Conservation (phyloP, 1,139 yeast species). For the Kurtzmaniella quercitrusa region DNA sequence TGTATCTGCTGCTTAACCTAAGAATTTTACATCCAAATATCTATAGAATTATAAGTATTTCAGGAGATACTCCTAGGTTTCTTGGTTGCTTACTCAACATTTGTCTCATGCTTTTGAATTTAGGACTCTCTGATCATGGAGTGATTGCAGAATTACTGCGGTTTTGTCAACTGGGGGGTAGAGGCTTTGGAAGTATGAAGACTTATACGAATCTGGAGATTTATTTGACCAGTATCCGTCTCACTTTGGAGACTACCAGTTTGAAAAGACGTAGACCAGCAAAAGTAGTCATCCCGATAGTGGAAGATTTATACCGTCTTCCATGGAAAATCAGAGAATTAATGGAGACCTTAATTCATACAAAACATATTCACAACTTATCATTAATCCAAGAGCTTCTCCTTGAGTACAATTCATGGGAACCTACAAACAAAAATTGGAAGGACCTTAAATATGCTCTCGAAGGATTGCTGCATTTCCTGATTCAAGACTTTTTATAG, state of each 20-base stretch:
- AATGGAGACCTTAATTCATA: conserved; percentile 29
- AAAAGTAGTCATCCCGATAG: not conserved
- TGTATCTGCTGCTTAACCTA: conserved; percentile 41
- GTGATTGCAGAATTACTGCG: conserved; percentile 30
- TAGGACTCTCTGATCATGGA: conserved; percentile 34
- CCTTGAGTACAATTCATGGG: conserved; percentile 35
- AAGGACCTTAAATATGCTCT: conserved; percentile 39
- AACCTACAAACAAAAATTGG: conserved; percentile 31
- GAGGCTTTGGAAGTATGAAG: conserved; percentile 19
- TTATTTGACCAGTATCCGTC: conserved; percentile 28
- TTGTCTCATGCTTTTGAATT: conserved; percentile 30
- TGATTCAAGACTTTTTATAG: conserved; percentile 26
- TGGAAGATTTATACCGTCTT: conserved; percentile 19
- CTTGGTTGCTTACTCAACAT: conserved; percentile 29
- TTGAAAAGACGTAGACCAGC: conserved; percentile 11
- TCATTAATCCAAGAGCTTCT: conserved; percentile 28
- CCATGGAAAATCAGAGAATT: conserved; percentile 41
- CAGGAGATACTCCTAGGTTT: conserved; percentile 26
- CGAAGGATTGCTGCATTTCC: conserved; percentile 32
- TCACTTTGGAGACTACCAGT: conserved; percentile 36
- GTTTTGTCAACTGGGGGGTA: conserved; percentile 13
- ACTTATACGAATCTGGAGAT: conserved; percentile 21
- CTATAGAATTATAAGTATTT: conserved; percentile 35
- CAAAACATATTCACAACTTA: conserved; percentile 35
- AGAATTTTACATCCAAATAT: conserved; percentile 52